Evolutionary conservation across 306 rosid species (phyloP).

Genomic region (Vicia villosa): DNA sequence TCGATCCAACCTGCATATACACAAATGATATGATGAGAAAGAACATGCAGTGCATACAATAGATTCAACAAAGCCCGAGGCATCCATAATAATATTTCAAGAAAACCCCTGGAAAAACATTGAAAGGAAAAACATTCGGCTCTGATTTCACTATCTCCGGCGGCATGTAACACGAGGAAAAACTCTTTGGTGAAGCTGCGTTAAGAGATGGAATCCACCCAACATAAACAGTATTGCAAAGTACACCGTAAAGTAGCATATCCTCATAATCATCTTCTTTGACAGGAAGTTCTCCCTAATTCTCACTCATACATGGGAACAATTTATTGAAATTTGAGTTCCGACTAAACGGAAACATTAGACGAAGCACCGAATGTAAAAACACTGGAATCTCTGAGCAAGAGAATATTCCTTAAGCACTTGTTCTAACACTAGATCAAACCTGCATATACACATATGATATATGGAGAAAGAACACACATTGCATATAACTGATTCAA

Average conservation of each 20-base stretch:
- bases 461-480: too few relatives aligned
- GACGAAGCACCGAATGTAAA: constrained; percentile 34
- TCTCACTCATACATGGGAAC: constrained; percentile 65
- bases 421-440: too few relatives aligned
- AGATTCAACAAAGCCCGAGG: too few relatives aligned
- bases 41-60: too few relatives aligned
- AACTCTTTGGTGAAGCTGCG: constrained; percentile 21
- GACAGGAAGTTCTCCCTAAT: constrained; percentile 84
- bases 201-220: constrained; percentile 83
- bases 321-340: constrained; percentile 65
- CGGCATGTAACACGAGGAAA: constrained; percentile 13
- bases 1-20: too few relatives aligned
- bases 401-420: not conserved
- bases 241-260: constrained; percentile 76
- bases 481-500: too few relatives aligned
- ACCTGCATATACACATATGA: too few relatives aligned
- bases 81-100: too few relatives aligned
- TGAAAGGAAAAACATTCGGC: constrained; percentile 28
- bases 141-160: constrained; percentile 49
- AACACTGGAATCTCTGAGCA: constrained; percentile 58
- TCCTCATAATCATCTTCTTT: constrained; percentile 80
- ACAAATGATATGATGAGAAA: too few relatives aligned
- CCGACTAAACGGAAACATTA: constrained; percentile 45
- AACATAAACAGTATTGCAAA: constrained; percentile 62
- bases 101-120: too few relatives aligned